phyloP scores from a whole-genome alignment of 768 basidiomycete genomes.

The Trametes meyenii region DNA sequence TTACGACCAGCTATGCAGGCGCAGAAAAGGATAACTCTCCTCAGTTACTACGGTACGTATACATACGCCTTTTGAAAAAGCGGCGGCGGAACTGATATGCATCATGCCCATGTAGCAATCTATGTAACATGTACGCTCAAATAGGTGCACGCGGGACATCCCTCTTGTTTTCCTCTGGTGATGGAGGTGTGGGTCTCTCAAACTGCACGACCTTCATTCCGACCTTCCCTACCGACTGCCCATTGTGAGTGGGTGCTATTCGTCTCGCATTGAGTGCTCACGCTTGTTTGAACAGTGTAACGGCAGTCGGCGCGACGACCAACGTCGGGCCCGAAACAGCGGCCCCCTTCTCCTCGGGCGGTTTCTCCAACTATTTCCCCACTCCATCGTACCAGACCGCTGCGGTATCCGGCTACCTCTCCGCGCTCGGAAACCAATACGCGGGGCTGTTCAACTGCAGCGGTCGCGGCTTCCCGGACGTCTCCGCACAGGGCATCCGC shows the following conservation, averaged over 20 bases:
- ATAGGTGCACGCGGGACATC: slow-evolving; percentile 41
- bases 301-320: slow-evolving; percentile 40
- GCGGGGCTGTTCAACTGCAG: slow-evolving; percentile 34
- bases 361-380: slow-evolving; percentile 40
- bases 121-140: slow-evolving; percentile 40
- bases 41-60: slow-evolving; percentile 29
- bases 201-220: slow-evolving; percentile 37
- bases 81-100: neutral
- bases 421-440: slow-evolving; percentile 33
- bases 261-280: neutral
- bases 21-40: slow-evolving; percentile 32
- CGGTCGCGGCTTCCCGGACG: slow-evolving; percentile 52
- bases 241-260: slow-evolving; percentile 30
- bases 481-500: slow-evolving; percentile 43
- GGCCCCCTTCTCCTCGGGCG: slow-evolving; percentile 37
- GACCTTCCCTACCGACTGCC: slow-evolving; percentile 40
- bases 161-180: slow-evolving; percentile 42
- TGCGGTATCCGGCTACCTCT: slow-evolving; percentile 41
- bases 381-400: slow-evolving; percentile 42
- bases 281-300: slow-evolving; percentile 31
- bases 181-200: slow-evolving; percentile 36
- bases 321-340: slow-evolving; percentile 33
- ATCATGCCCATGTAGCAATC: slow-evolving; percentile 18
- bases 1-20: slow-evolving; percentile 39
- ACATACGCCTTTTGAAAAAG: neutral